Evolutionary conservation across 2,329 filamentous ascomycete genomes (phyloP), one percentile per base, ranked within the genome.

Genomic region (Ophiostoma australiae): DNA sequence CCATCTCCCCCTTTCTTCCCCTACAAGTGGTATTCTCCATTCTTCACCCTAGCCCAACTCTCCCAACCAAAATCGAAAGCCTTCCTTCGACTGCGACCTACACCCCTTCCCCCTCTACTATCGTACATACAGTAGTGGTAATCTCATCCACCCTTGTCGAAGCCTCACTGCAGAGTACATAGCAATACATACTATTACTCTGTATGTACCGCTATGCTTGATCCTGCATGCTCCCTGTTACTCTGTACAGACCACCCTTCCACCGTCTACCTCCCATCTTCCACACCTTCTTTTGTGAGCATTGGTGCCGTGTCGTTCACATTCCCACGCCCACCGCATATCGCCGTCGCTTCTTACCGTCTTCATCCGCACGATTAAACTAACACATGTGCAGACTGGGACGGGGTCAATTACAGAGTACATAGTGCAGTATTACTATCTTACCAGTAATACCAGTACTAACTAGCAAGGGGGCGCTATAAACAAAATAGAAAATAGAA

Each of bases 401-500:
- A 27, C 48, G 48, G 39, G 41, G 33, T 70, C 55, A 27, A 27
- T 58, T 58, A 58, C n/a, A 20, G 17, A 48, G 44, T 11, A 39
- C 37, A 39, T 39, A 11, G 37, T 5, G 15, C 39, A 41, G 37
- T 4, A 39, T 39, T 39, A 39, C 37, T 39, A 48, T 44, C 41
- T 48, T 48, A 48, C 44, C 44, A 48, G 41, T 48, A n/a, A 48
- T 33, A 65, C 39, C 41, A 70, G 67, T 27, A 65, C 27, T 44
- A 67, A 11, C 68, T 66, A 67, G 44, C 71, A 35, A 39, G 65
- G 71, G 69, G 68, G 39, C 39, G 63, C 61, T 65, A 39, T 11
- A 44, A 17, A 67, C 44, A 67, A 41, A 69, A 35, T 39, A 68
- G 37, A 68, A 41, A 68, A 35, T 39, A 48, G 58, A 67, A 67